phyloP scores from a whole-genome alignment of 1,284 basidiomycete species.

The Cryptococcus floricola region DNA sequence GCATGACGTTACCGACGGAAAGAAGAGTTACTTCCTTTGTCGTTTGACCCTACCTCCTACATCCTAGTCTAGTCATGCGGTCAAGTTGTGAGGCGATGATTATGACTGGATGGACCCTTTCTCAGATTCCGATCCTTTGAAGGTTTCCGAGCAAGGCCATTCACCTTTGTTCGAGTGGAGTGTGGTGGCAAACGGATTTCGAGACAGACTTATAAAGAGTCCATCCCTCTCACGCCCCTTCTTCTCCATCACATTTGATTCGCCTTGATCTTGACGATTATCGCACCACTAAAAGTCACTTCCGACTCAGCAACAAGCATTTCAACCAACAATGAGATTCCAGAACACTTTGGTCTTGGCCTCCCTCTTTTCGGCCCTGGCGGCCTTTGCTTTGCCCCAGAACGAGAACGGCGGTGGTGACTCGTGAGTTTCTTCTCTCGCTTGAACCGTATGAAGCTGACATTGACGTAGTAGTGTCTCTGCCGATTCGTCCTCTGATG shows the following conservation, averaged over 20 bases:
- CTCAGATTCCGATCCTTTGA: too few species aligned
- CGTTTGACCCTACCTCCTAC: too few species aligned
- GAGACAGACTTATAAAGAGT: background rate
- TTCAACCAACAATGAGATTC: slow-evolving; percentile 12
- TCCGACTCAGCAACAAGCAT: background rate
- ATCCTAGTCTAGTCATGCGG: too few species aligned
- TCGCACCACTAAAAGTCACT: background rate
- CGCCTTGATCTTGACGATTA: background rate
- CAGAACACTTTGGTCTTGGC: slow-evolving; percentile 12
- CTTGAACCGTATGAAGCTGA: background rate
- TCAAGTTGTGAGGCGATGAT: background rate
- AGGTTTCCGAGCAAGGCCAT: background rate
- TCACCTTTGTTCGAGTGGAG: background rate
- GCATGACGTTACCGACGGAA: too few species aligned
- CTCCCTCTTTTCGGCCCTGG: slow-evolving; percentile 13
- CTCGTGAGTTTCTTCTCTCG: slow-evolving; percentile 3
- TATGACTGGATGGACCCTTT: too few species aligned
- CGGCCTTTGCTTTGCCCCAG: slow-evolving; percentile 11
- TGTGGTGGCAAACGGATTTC: background rate
- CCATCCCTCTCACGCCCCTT: background rate
- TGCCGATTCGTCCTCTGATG: background rate
- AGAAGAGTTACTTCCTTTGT: too few species aligned
- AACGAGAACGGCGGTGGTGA: slow-evolving; percentile 13
- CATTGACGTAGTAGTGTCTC: background rate
- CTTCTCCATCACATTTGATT: background rate